Percentiles rank a stretch among this genome's conserved stretches.
These are phyloP conservation scores for Cryphonectria japonica DNA, from an alignment of 2,329 filamentous ascomycete species.

Conservation along the genomic window DNA sequence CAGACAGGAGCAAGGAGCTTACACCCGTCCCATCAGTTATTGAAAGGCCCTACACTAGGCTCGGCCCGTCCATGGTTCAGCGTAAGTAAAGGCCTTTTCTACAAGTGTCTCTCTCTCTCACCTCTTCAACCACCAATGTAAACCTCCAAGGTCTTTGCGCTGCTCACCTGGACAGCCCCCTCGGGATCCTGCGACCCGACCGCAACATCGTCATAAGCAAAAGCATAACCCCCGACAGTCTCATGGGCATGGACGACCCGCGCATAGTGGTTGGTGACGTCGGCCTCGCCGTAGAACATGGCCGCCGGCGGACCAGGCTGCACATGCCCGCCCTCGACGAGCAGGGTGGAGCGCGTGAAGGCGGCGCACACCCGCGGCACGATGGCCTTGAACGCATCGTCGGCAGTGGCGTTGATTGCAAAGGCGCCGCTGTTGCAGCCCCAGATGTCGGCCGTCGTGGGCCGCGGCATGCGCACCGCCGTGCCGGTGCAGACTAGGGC, in stretches of 20 bases:
- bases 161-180: slow-evolving; percentile 31
- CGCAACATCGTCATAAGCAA: slow-evolving; percentile 71
- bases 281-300: slow-evolving; percentile 48
- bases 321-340: slow-evolving; percentile 49
- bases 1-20: too few relatives aligned
- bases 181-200: slow-evolving; percentile 55
- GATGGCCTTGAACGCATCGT: slow-evolving; percentile 46
- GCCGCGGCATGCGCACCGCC: slow-evolving; percentile 46
- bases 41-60: too few relatives aligned
- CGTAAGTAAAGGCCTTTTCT: too few relatives aligned
- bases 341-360: slow-evolving; percentile 52
- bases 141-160: slow-evolving; percentile 12
- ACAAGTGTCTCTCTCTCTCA: too few relatives aligned
- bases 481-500: slow-evolving; percentile 48
- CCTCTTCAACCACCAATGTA: slow-evolving; percentile 7
- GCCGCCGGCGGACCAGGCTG: slow-evolving; percentile 45
- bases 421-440: slow-evolving; percentile 56
- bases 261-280: slow-evolving; percentile 59
- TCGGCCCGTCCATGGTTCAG: too few relatives aligned
- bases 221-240: slow-evolving; percentile 66
- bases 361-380: slow-evolving; percentile 55
- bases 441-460: slow-evolving; percentile 51
- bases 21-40: too few relatives aligned
- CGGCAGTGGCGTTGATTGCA: slow-evolving; percentile 39
- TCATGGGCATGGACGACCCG: slow-evolving; percentile 64